A percentile compares a stretch with the other conserved stretches of the same genome.
These are phyloP conservation scores for Penicillium sp. DNA, from an alignment of 2,329 filamentous ascomycete species.

Conservation along the genomic window DNA sequence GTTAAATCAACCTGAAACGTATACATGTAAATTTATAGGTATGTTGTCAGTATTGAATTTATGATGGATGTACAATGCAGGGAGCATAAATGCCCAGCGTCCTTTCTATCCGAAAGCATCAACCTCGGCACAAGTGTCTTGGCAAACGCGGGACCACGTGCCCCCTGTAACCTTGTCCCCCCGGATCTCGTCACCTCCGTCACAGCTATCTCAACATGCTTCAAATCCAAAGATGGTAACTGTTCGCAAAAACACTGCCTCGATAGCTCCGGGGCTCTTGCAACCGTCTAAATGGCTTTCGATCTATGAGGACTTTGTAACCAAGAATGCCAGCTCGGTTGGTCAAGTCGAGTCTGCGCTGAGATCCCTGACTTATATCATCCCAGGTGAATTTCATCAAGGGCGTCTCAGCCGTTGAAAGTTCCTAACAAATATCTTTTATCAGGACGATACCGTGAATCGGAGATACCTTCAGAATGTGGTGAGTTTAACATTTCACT, in stretches of 20 bases:
- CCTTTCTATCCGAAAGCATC: constrained; percentile 11
- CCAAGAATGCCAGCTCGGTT: constrained; percentile 89
- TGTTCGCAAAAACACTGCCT: constrained; percentile 27
- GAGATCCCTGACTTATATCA: constrained; percentile 91
- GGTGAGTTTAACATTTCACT: constrained; percentile 46
- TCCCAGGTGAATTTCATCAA: constrained; percentile 60
- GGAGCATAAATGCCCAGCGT: neutral
- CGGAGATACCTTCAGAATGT: constrained; percentile 91
- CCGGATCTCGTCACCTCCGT: constrained; percentile 7
- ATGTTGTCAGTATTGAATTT: too few species aligned
- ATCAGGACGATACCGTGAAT: constrained; percentile 59
- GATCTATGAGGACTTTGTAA: constrained; percentile 71
- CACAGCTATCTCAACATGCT: constrained; percentile 9
- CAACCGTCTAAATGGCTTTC: constrained; percentile 42
- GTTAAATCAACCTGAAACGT: too few species aligned
- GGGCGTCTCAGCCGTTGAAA: neutral
- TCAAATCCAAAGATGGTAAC: constrained; percentile 34
- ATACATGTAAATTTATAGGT: too few species aligned
- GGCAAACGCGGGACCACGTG: constrained; percentile 29
- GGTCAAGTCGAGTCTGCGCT: constrained; percentile 93
- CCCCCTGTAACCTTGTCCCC: constrained; percentile 19
- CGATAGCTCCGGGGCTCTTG: constrained; percentile 32
- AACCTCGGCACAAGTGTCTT: constrained; percentile 32
- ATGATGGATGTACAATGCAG: neutral
- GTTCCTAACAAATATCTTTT: neutral